phyloP scores from a whole-genome alignment of 352 stramenopile genomes.

The Globisporangium acanthophoron region DNA sequence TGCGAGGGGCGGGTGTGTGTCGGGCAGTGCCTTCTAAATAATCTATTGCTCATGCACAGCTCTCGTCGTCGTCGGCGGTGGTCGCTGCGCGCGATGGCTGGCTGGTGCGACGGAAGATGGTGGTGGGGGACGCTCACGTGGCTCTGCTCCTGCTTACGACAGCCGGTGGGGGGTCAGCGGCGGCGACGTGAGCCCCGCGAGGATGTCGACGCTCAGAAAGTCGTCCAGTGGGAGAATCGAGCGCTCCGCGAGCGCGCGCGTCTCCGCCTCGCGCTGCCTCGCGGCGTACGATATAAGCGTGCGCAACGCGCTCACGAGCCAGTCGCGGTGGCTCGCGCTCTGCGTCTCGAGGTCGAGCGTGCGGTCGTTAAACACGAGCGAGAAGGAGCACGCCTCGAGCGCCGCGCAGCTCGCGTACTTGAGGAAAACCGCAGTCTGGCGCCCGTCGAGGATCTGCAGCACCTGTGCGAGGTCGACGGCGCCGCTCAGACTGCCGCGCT shows the following conservation, averaged over 20 bases:
- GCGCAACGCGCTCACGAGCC: slow-evolving; percentile 69
- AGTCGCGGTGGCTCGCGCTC: slow-evolving; percentile 72
- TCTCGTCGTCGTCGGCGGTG: neutral
- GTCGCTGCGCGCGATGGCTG: neutral
- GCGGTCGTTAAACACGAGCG: slow-evolving; percentile 65
- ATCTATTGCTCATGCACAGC: neutral
- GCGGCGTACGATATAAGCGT: slow-evolving; percentile 71
- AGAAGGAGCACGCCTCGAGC: slow-evolving; percentile 61
- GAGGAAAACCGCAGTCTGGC: slow-evolving; percentile 68
- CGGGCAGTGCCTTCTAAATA: neutral
- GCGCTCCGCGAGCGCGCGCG: slow-evolving; percentile 70
- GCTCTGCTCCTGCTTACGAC: neutral
- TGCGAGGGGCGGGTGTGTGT: no score
- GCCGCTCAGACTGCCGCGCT: slow-evolving; percentile 62
- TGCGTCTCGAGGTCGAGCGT: slow-evolving; percentile 80
- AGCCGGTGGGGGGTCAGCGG: neutral
- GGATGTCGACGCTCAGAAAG: neutral
- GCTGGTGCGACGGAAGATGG: no score
- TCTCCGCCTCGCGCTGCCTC: slow-evolving; percentile 65
- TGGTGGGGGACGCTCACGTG: neutral
- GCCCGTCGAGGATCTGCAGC: slow-evolving; percentile 59
- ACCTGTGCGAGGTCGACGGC: slow-evolving; percentile 70
- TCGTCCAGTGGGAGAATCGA: slow-evolving; percentile 38
- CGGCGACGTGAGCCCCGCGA: slow-evolving; percentile 1
- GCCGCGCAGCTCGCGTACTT: slow-evolving; percentile 49